phyloP scores from a whole-genome alignment of 2,329 filamentous ascomycete genomes.

The Emmonsiellopsis sp. region DNA sequence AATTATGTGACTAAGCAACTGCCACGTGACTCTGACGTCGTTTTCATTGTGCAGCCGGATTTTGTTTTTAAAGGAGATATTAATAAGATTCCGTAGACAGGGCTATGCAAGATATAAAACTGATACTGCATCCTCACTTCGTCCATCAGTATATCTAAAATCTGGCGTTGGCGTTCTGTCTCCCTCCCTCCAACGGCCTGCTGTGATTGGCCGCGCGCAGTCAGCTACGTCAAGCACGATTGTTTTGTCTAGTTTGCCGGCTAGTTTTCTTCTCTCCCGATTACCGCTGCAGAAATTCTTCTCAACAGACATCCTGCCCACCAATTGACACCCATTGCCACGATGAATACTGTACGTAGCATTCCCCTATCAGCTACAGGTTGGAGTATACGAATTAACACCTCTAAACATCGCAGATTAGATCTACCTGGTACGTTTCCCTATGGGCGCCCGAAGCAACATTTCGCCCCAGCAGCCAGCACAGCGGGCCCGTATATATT shows the following conservation, averaged over 20 bases:
- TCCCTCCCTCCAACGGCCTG: not conserved
- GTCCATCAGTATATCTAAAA: not conserved
- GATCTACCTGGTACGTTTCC: slow-evolving; percentile 48
- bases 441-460: not conserved
- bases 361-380: not conserved
- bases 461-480: not conserved
- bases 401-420: slow-evolving; percentile 30
- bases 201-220: slow-evolving; percentile 1
- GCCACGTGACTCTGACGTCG: too few species aligned
- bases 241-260: not conserved
- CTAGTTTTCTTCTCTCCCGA: not conserved
- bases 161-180: not conserved
- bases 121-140: not conserved
- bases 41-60: too few species aligned
- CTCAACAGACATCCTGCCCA: not conserved
- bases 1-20: too few species aligned
- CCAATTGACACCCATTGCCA: not conserved
- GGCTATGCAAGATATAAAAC: too few species aligned
- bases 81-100: too few species aligned
- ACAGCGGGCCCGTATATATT: not conserved
- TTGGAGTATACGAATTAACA: not conserved
- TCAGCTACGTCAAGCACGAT: not conserved
- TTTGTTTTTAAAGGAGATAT: too few species aligned
- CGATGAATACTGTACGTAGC: slow-evolving; percentile 45
- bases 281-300: not conserved